Evolutionary conservation across 768 basidiomycete genomes (phyloP).

Genomic region (Boletus sensibilis): DNA sequence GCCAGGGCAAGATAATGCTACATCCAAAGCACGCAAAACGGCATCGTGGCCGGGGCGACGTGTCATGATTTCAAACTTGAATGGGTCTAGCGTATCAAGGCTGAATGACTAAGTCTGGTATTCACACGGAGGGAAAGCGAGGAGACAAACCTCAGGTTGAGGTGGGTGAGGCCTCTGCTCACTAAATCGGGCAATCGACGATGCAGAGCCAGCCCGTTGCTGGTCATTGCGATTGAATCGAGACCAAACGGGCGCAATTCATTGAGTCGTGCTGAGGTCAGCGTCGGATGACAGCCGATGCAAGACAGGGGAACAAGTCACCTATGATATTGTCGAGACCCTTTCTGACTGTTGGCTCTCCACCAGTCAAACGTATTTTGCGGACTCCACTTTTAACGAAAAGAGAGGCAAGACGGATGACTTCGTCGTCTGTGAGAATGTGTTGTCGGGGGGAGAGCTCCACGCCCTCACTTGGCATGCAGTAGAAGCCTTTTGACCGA

Average conservation of each 20-base stretch:
- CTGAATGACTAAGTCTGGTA: conserved; percentile 36
- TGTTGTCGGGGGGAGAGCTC: conserved; percentile 67
- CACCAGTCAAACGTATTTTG: conserved; percentile 86
- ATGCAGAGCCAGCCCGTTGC: conserved; percentile 76
- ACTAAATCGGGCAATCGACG: conserved; percentile 69
- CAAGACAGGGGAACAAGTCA: conserved; percentile 30
- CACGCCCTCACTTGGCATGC: conserved; percentile 83
- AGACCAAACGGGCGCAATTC: conserved; percentile 60
- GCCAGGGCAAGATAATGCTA: conserved; percentile 52
- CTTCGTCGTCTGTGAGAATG: conserved; percentile 73
- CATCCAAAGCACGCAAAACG: conserved; percentile 64
- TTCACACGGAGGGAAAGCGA: conserved; percentile 1
- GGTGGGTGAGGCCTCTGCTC: conserved; percentile 70
- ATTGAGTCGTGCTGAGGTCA: conserved; percentile 53
- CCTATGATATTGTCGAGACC: conserved; percentile 70
- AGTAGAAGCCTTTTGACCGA: conserved; percentile 69
- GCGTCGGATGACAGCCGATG: conserved; percentile 5
- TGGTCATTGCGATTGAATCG: conserved; percentile 80
- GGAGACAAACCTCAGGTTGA: conserved; percentile 58
- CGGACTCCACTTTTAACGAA: conserved; percentile 82
- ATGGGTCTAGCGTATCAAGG: conserved; percentile 81
- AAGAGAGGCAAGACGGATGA: conserved; percentile 67
- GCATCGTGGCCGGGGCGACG: conserved; percentile 74
- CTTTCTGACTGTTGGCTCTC: conserved; percentile 83
- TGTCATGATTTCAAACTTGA: conserved; percentile 88